Base-by-base conservation (phyloP, 2,329 filamentous ascomycete species). In the Penicillium vulpinum region DNA sequence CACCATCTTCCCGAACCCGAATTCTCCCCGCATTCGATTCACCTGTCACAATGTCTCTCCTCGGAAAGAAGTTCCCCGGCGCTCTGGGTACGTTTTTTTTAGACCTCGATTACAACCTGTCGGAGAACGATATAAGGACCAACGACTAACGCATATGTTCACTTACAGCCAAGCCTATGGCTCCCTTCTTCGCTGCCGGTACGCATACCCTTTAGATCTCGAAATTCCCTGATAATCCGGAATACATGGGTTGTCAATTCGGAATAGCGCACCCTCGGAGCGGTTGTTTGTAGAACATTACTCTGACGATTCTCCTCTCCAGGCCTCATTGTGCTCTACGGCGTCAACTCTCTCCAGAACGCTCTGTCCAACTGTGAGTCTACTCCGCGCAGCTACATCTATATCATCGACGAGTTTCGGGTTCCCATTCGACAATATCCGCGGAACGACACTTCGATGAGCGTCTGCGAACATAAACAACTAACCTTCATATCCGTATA, bases 131-230 rank as follows among this genome's bases (percentile, higher is more conserved):
- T 36, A 40, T 57, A 54, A 48, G 56, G 57, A 69, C 62, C 59
- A 57, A 59, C 58, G 66, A 67, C 68, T 73, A 60, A 76, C 70
- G 55, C 56, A 65, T 54, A 58, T 52, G 33, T 56, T 51, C 50
- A 64, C 58, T 43, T 73, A 76, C 75, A 97, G 93, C 91, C 81
- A 85, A 86, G 84, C 92, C 93, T 70, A 88, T 95, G 88, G 87
- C 86, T 77, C 93, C 93, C 69, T 97, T 97, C 86, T 94, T 92
- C 84, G 83, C 85, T 78, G 93, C 93, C 77, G 92, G 93, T 96
- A 94, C 75, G 90, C 83, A 44, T 52, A 59, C 46, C 46, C 26
- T 5, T 13, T 48, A 29, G 28, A 50, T 38, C 22, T 21, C 21
- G n/a, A 51, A 29, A 45, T 24, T 3, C 28, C 36, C 4, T 40